These are phyloP conservation scores for Bondarzewia mesenterica DNA, from an alignment of 1,284 basidiomycete genomes.

Conservation along the genomic window DNA sequence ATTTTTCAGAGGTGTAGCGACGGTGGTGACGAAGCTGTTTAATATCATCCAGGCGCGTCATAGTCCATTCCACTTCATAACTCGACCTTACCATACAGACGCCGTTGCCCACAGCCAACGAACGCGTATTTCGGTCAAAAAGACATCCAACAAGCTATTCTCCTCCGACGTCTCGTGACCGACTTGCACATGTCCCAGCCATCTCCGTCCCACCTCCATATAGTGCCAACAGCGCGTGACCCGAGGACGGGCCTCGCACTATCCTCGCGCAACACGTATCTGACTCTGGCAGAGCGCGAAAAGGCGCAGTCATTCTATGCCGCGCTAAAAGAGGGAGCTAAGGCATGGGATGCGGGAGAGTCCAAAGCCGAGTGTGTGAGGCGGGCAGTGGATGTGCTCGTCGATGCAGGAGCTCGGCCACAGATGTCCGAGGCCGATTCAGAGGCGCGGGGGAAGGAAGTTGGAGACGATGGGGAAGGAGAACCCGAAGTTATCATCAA, in stretches of 20 bases:
- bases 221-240: constrained; percentile 79
- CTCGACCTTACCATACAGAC: neutral
- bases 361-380: constrained; percentile 48
- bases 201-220: constrained; percentile 58
- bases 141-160: constrained; percentile 92
- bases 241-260: constrained; percentile 67
- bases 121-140: constrained; percentile 97
- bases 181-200: constrained; percentile 83
- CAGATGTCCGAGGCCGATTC: constrained; percentile 22
- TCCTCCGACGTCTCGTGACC: constrained; percentile 76
- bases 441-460: constrained; percentile 6
- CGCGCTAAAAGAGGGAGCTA: constrained; percentile 55
- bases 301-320: constrained; percentile 69
- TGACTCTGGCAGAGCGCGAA: constrained; percentile 54
- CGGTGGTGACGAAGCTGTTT: constrained; percentile 93
- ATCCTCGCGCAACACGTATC: constrained; percentile 87
- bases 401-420: constrained; percentile 17
- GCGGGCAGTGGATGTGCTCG: constrained; percentile 33
- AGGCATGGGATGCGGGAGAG: constrained; percentile 43
- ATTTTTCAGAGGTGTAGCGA: constrained; percentile 95
- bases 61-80: neutral
- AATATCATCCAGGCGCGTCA: constrained; percentile 75
- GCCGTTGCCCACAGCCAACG: constrained; percentile 54
- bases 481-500: constrained; percentile 38
- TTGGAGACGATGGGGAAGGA: constrained; percentile 15